A percentile compares a stretch with the other conserved stretches of the same genome.
phyloP scores from a whole-genome alignment of 208 protist genomes.

The Wallacemonas sp. region DNA sequence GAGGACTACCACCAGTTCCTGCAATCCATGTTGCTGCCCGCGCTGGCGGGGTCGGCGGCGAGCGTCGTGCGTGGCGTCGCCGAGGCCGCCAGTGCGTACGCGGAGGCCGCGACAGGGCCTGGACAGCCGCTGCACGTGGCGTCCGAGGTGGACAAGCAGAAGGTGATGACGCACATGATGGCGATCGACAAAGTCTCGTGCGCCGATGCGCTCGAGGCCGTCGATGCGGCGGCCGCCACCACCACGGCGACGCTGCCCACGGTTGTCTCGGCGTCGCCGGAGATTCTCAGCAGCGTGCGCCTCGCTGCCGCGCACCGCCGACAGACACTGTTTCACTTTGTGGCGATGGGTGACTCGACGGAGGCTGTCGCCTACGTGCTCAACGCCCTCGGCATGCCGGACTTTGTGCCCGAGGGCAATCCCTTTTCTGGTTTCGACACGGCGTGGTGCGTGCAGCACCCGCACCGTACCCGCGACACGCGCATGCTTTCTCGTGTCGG shows the following conservation, averaged over 20 bases:
- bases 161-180: no score
- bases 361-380: conserved; percentile 46
- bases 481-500: background rate
- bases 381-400: conserved; percentile 33
- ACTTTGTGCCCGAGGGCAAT: conserved; percentile 30
- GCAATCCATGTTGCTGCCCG: conserved; percentile 11
- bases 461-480: conserved; percentile 10
- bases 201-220: conserved; percentile 1
- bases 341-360: conserved; percentile 44
- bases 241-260: no score
- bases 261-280: background rate
- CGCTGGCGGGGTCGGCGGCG: conserved; percentile 1
- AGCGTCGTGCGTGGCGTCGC: background rate
- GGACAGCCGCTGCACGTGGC: no score
- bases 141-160: no score
- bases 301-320: conserved; percentile 17
- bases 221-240: background rate
- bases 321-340: conserved; percentile 33
- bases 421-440: conserved; percentile 3
- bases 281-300: background rate
- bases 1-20: background rate
- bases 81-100: background rate
- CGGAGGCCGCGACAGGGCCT: background rate
- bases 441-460: conserved; percentile 13
- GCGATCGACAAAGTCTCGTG: no score